phyloP scores from a whole-genome alignment of 2,329 filamentous ascomycete species.

The Exophiala bonariae region DNA sequence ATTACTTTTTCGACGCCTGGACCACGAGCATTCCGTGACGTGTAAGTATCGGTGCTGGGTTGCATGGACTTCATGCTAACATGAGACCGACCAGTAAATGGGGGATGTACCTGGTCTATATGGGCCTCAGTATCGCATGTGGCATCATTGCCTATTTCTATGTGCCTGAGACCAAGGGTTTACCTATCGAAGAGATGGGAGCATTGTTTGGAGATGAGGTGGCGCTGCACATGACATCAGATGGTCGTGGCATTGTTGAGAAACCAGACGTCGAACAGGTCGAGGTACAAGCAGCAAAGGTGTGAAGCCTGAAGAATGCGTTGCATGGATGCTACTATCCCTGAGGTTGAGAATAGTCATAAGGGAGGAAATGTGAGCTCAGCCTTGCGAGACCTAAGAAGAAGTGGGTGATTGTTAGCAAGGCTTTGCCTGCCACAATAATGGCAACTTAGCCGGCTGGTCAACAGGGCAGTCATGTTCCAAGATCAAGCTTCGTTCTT shows the following conservation, averaged over 20 bases:
- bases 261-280: conserved; percentile 9
- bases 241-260: conserved; percentile 14
- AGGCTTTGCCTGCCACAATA: no score
- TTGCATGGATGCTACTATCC: no score
- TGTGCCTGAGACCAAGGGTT: conserved; percentile 33
- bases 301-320: no score
- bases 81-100: conserved; percentile 6
- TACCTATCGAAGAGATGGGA: conserved; percentile 40
- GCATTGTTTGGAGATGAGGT: conserved; percentile 29
- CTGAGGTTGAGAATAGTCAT: no score
- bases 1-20: conserved; percentile 18
- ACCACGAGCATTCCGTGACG: conserved; percentile 13
- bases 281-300: conserved; percentile 2
- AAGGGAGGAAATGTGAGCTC: no score
- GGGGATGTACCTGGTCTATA: conserved; percentile 30
- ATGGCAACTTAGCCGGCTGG: no score
- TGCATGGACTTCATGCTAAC: neutral
- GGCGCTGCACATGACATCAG: conserved; percentile 12
- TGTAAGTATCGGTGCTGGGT: conserved; percentile 7
- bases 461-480: no score
- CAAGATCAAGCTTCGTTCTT: no score
- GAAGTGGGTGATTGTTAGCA: no score
- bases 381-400: no score
- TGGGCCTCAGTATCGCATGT: conserved; percentile 7
- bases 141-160: conserved; percentile 16